Base-by-base conservation (phyloP, 2,329 filamentous ascomycete genomes). In the Fusarium scirpi region DNA sequence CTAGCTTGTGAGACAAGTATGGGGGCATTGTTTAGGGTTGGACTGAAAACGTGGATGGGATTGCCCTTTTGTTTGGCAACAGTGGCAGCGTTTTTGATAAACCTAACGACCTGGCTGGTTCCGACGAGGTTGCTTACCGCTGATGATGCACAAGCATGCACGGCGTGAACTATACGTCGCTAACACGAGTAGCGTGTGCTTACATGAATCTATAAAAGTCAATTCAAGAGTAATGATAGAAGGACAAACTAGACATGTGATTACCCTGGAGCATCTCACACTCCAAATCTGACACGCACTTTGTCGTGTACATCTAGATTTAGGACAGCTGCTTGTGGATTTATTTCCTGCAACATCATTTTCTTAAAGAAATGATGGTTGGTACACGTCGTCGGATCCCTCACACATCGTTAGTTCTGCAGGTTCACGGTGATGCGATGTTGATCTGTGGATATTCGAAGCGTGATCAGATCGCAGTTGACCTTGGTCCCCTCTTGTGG, bases 11-110 rank as follows among this genome's bases (percentile, higher is more conserved):
- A 74, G 30, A 29, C 67, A 41, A 51, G 63, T 25, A 71, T 74
- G 58, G 73, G 75, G 13, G 49, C 63, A 20, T 34, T 77, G 18
- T 77, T 77, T 54, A 62, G 66, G 10, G n/a, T 74, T 27, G 76
- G 72, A 10, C 40, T 77, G 44, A 56, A 43, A 27, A 62, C 62
- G 15, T 77, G 73, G 76, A 41, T 70, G 22, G 76, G 75, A 3
- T 47, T 74, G 43, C 69, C 74, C 3, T 74, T 77, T 45, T 69
- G 72, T 34, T 41, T 76, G 20, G 72, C 70, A 15, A 56, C 60
- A 22, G 32, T 40, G 6, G 24, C 59, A 7, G 65, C 71, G 4
- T 24, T 73, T 18, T 18, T 58, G 27, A 73, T 74, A 20, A 58
- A 52, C 22, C 10, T 66, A 22, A 29, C 67, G 15, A 65, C 70